These are phyloP conservation scores for Canavalia ensiformis DNA, from an alignment of 306 rosid species.

Conservation along the genomic window DNA sequence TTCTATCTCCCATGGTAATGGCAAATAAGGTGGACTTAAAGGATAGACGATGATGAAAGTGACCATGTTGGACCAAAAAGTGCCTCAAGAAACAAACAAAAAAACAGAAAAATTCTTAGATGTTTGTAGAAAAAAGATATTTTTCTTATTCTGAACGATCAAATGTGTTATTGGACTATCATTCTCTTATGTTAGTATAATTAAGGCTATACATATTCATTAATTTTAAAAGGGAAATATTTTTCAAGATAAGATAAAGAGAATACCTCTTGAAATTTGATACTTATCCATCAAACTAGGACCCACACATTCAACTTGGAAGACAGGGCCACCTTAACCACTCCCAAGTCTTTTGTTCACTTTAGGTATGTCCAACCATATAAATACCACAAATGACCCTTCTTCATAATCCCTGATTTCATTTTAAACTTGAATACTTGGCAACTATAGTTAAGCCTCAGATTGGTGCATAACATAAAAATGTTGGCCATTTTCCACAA, in stretches of 20 bases:
- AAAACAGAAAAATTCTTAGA: background rate
- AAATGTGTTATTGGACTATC: background rate
- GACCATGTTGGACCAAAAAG: conserved; percentile 16
- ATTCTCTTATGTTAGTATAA: background rate
- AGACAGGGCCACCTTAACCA: conserved; percentile 34
- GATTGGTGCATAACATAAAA: conserved; percentile 40
- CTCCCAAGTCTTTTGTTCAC: conserved; percentile 10
- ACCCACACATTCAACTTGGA: conserved; percentile 52
- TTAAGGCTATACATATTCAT: background rate
- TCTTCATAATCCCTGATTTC: background rate
- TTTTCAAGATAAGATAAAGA: conserved; percentile 40
- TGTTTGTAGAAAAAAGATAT: background rate
- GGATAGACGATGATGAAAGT: background rate
- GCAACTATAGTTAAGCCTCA: background rate
- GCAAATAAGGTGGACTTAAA: conserved; percentile 26
- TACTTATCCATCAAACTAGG: conserved; percentile 61
- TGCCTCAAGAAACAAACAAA: background rate
- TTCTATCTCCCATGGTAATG: conserved; percentile 44
- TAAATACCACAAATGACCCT: conserved; percentile 27
- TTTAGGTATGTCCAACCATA: conserved; percentile 8
- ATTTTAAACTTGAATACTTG: background rate
- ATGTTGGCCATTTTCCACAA: conserved; percentile 95
- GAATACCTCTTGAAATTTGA: conserved; percentile 44
- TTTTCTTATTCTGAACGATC: background rate
- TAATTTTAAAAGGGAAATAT: background rate